Base-by-base conservation (phyloP, 2,329 filamentous ascomycete genomes). In the Claviceps africana region DNA sequence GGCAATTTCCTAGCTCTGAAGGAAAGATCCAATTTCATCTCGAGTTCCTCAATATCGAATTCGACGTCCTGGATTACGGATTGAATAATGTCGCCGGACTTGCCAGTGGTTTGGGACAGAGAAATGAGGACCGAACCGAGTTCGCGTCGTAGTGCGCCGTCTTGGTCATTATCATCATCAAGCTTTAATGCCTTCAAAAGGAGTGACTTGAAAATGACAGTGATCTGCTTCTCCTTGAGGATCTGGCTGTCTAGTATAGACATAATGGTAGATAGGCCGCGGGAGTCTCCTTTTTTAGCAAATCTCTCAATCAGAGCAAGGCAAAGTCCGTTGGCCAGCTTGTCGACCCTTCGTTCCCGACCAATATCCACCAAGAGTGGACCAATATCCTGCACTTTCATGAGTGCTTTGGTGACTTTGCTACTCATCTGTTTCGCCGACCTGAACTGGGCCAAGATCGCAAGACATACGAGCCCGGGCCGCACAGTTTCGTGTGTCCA, bases 401-500 rank as follows among this genome's bases (percentile, higher is more conserved):
- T 69, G 5, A 93, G 67, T 10, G 79, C 79, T 64, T 82, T 88
- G 31, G 83, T 77, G 4, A 91, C 81, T 55, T 79, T 79, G 60
- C 75, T 77, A 1, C 87, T 84, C 53, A 95, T 74, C 56, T 79
- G 78, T 55, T 81, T 78, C 4, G 82, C 77, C 3, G 81, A 81
- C 62, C 87, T 82, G 65, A 89, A 84, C 63, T 95, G 86, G 1
- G 88, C 85, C 43, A 97, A 72, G 21, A 95, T 82, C 4, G 86
- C 82, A 51, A 97, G 70, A 62, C 87, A 94, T 13, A 88, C 81
- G 1, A 96, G 74, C 11, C 83, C 89, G 17, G 86, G 80, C 19
- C 81, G 76, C 2, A 84, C 67, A 0, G 86, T 94, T 55, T 89
- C 83, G 44, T 74, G 69, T 2, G 81, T 85, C 82, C 88, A 94